A percentile compares a stretch with the other conserved stretches of the same genome.
Evolutionary conservation across 2,329 filamentous ascomycete species (phyloP).

Genomic region (Daldinia sp.): DNA sequence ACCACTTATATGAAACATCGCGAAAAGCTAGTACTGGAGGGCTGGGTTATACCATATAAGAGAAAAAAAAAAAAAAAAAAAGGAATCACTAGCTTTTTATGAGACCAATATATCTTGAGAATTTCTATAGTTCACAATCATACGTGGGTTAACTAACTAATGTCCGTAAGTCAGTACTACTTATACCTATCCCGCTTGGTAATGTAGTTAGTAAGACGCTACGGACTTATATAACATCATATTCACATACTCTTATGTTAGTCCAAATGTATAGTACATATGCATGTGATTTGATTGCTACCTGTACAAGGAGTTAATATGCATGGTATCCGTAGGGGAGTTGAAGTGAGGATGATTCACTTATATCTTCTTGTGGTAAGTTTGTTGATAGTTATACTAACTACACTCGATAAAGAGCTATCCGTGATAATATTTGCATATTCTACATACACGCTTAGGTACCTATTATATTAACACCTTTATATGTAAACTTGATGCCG

Average conservation of each 20-base stretch:
- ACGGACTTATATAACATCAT: not conserved
- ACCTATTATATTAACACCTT: too few species aligned
- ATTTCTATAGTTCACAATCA: not conserved
- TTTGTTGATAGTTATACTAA: not conserved
- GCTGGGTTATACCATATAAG: not conserved
- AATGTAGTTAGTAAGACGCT: not conserved
- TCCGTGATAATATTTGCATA: not conserved
- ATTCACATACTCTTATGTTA: too few species aligned
- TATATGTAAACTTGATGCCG: too few species aligned
- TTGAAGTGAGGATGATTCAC: not conserved
- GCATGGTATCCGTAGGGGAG: not conserved
- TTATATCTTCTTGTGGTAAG: not conserved
- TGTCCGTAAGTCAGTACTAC: not conserved
- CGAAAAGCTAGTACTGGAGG: not conserved
- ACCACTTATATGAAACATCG: not conserved
- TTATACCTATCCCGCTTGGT: not conserved
- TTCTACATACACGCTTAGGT: too few species aligned
- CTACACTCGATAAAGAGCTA: not conserved
- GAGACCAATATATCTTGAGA: not conserved
- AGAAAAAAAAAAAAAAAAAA: not conserved
- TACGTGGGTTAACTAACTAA: too few species aligned
- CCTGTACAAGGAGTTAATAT: not conserved
- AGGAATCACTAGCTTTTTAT: too few species aligned
- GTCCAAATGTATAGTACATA: too few species aligned
- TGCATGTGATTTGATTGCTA: not conserved